Base-by-base conservation (phyloP, 371 early-diverging fungal genomes). In the Mortierella sp. region DNA sequence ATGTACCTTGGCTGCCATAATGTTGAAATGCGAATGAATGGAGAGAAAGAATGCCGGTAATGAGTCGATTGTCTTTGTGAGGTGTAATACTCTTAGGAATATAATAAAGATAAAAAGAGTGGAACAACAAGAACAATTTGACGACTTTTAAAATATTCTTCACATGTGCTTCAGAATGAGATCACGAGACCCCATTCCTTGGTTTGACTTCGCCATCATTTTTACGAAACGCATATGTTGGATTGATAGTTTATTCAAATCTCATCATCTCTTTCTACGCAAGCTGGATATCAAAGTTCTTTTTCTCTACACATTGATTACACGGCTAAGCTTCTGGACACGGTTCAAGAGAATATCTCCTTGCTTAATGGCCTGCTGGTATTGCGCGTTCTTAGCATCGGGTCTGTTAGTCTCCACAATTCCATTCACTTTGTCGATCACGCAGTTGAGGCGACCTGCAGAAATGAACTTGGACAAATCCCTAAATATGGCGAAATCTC, bases 351-450 rank as follows among this genome's bases (percentile, higher is more conserved):
- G 87, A 72, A 96, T 67, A 86, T 99, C 99, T 13, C 99, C 98
- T 78, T 97, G 96, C 86, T 98, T 99, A 83, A 99, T 97, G 28
- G 94, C 91, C 57, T 91, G 86, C 84, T 97, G 97, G 86, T 98
- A 99, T 87, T 97, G 97, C 24, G 96, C 96, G 74, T 98, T 98
- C 91, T 98, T 97, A 38, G 93, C 92, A 72, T 98, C 98, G 8
- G 97, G 97, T 65, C 98, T 93, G 87, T 97, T 98, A 22, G 98
- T 97, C 77, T 96, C 96, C 63, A 99, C 96, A 48, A 98, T 92
- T 21, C 98, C 98, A 68, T 93, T 94, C n/a, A 99, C 98, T 83
- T 98, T 98, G 87, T 99, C 99, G 83, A 99, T 99, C 28, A 97
- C 98, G 80, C 99, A 99, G 86, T 98, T 96, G 58, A 99, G 88